These are phyloP conservation scores for Myrmaecium sp. DNA, from an alignment of 2,329 filamentous ascomycete species.

Conservation along the genomic window DNA sequence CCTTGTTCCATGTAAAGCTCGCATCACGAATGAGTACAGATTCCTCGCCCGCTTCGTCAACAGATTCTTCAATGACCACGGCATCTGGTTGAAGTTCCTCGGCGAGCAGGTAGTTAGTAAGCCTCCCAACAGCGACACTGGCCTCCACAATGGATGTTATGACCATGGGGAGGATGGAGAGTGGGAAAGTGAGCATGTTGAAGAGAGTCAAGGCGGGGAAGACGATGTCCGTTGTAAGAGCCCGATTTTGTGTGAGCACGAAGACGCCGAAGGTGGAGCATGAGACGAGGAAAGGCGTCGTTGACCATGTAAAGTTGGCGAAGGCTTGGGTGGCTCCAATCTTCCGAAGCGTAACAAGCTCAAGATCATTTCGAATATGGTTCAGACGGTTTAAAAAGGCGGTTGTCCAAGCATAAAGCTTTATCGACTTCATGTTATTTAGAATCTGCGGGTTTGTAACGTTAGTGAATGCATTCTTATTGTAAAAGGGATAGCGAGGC, in stretches of 20 bases:
- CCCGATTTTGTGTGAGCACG: slow-evolving; percentile 63
- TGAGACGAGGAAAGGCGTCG: slow-evolving; percentile 91
- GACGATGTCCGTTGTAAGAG: slow-evolving; percentile 84
- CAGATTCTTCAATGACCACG: slow-evolving; percentile 50
- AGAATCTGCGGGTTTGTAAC: slow-evolving; percentile 39
- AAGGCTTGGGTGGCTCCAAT: slow-evolving; percentile 89
- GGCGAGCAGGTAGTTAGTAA: slow-evolving; percentile 70
- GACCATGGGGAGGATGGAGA: slow-evolving; percentile 91
- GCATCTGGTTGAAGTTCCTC: slow-evolving; percentile 85
- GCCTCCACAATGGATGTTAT: slow-evolving; percentile 94
- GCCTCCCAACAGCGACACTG: slow-evolving; percentile 72
- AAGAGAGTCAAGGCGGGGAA: slow-evolving; percentile 88
- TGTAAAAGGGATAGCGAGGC: background rate
- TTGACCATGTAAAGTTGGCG: slow-evolving; percentile 96
- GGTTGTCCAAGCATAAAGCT: slow-evolving; percentile 92
- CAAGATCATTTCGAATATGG: slow-evolving; percentile 86
- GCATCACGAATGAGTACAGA: slow-evolving; percentile 68
- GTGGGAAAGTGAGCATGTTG: slow-evolving; percentile 88
- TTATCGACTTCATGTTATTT: slow-evolving; percentile 99
- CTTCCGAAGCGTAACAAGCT: slow-evolving; percentile 86
- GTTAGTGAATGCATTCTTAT: background rate
- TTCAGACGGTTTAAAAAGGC: slow-evolving; percentile 98
- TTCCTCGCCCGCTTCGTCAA: slow-evolving; percentile 67
- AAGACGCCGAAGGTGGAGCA: slow-evolving; percentile 94
- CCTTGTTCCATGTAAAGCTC: slow-evolving; percentile 87